Base-by-base conservation (phyloP, 1,139 yeast species). In the Scheffersomyces lignicola region DNA sequence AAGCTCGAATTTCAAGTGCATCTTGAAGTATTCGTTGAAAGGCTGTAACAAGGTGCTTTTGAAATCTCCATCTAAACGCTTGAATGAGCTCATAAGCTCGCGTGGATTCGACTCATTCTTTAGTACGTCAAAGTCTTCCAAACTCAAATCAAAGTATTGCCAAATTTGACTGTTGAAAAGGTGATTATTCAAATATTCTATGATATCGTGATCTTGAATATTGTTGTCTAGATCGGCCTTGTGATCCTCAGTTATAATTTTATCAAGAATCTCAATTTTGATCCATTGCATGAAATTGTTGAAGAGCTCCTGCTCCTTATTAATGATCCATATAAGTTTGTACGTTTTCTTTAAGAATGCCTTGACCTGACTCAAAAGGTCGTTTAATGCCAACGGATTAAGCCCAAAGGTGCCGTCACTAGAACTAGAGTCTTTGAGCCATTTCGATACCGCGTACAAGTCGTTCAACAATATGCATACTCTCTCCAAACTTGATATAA, bases 401-500 rank as follows among this genome's bases (percentile, higher is more conserved):
- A 21, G 21, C 17, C 32, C 32, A 29, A 18, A 21, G 11, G 21
- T 7, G 28, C 12, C 28, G 5, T 8, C 26, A 13, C 25, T 6
- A 23, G 27, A 18, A 5, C 34, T 37, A 1, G 43, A 31, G 29
- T 47, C 44, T 12, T 54, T 59, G 18, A 59, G 51, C 66, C 80
- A 69, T 17, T 56, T 52, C 1, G 75, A 56, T 11, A 72, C 43
- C 1, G 83, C 77, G 14, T 62, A 60, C 23, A 83, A 48, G 17
- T 72, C 65, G 24, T 72, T 69, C 2, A 78, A 46, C n/a, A 78
- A 50, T 0, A 80, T 55, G 1, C 83, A 54, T 15, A 81, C 44
- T 36, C 84, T 68, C 43, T 86, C 94, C 31, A 76, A 39, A 5
- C 63, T 73, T 1, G 85, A 79, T 1, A 83, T 63, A 13, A 83